Conservation (phyloP, 2,329 filamentous ascomycete genomes). For the Fusarium algeriense region DNA sequence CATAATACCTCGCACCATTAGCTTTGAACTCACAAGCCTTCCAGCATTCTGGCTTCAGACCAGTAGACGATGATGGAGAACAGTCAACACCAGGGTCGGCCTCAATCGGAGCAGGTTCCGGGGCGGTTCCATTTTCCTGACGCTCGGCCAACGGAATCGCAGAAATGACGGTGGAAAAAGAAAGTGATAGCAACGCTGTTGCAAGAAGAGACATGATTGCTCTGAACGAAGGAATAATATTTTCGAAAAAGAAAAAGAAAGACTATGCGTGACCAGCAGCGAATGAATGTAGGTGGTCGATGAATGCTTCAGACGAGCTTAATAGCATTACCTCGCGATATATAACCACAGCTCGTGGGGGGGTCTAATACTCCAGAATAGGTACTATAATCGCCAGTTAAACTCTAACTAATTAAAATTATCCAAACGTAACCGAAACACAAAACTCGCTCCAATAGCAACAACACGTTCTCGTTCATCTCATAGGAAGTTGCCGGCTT, state of each 20-base stretch:
- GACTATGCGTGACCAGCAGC: not conserved
- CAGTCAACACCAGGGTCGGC: conserved; percentile 14
- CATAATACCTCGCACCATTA: rapidly evolving
- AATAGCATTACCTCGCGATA: not conserved
- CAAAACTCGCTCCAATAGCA: conserved; percentile 4
- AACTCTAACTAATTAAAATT: conserved; percentile 7
- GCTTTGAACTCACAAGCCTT: conserved; percentile 1
- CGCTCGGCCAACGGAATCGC: conserved; percentile 14
- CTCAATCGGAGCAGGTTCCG: not conserved
- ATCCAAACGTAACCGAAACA: conserved; percentile 21
- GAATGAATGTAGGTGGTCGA: conserved; percentile 1
- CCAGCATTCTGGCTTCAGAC: conserved; percentile 26
- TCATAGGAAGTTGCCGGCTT: conserved; percentile 2
- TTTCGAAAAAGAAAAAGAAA: not conserved
- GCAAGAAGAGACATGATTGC: conserved; percentile 19
- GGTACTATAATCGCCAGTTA: conserved; percentile 3
- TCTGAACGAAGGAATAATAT: conserved; percentile 1
- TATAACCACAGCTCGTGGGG: conserved; percentile 7
- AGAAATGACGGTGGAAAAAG: conserved; percentile 11
- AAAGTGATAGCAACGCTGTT: conserved; percentile 4
- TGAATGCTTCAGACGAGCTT: not conserved
- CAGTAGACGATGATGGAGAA: conserved; percentile 7
- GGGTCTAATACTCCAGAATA: not conserved
- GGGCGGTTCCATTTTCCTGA: not conserved
- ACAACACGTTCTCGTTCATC: not conserved